These are phyloP conservation scores for Rusavskia elegans DNA, from an alignment of 495 filamentous ascomycete genomes.

Conservation along the genomic window DNA sequence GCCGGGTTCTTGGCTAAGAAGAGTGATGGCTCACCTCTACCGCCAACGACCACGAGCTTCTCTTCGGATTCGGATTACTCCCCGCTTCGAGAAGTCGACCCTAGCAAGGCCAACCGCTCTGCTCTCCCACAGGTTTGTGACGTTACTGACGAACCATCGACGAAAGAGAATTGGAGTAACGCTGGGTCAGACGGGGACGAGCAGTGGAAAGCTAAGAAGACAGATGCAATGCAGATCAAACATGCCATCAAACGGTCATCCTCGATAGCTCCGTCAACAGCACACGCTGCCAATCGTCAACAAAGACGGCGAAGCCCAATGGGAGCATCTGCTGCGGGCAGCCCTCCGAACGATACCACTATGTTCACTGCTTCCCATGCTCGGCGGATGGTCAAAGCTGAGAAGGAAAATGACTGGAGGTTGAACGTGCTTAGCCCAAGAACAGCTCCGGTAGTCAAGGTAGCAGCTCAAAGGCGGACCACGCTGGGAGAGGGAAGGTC, in stretches of 20 bases:
- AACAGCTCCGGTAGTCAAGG: conserved; percentile 49
- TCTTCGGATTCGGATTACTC: conserved; percentile 46
- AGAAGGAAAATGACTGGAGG: conserved; percentile 39
- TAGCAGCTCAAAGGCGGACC: conserved; percentile 30
- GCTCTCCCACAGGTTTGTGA: conserved; percentile 32
- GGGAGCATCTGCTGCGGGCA: conserved; percentile 28
- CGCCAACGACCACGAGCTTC: conserved; percentile 43
- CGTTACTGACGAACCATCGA: conserved; percentile 27
- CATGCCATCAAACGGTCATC: conserved; percentile 46
- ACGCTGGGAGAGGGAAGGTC: conserved; percentile 35
- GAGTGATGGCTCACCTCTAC: conserved; percentile 43
- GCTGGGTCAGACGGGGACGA: conserved; percentile 21
- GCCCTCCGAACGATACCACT: conserved; percentile 39
- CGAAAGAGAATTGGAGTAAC: conserved; percentile 30
- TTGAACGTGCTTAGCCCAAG: conserved; percentile 48
- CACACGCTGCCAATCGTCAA: conserved; percentile 14
- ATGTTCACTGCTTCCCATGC: conserved; percentile 58
- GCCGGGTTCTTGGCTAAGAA: conserved; percentile 79
- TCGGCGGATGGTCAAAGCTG: conserved; percentile 52
- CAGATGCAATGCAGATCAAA: conserved; percentile 43
- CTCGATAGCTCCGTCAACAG: conserved; percentile 16
- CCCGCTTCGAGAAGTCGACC: conserved; percentile 50
- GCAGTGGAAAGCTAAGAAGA: conserved; percentile 26
- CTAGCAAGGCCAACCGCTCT: conserved; percentile 42
- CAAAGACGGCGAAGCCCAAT: conserved; percentile 51